Percentiles rank a stretch among this genome's conserved stretches.
These are phyloP conservation scores for Pseudogymnoascus sp. DNA, from an alignment of 2,329 filamentous ascomycete genomes.

Conservation along the genomic window DNA sequence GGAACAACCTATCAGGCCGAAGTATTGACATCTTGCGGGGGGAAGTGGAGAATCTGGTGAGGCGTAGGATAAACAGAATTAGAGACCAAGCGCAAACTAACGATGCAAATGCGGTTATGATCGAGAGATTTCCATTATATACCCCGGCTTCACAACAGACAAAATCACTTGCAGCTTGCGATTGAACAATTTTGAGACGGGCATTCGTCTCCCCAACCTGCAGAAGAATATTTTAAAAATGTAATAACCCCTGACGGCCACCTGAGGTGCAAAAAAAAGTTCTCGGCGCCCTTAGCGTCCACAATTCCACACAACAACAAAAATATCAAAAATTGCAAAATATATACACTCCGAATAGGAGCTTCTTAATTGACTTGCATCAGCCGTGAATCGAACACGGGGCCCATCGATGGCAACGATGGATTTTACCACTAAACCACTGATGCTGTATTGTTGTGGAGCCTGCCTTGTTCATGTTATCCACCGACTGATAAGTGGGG, in stretches of 20 bases:
- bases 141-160: background rate
- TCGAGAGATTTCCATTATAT: background rate
- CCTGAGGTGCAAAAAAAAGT: background rate
- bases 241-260: background rate
- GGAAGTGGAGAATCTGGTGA: background rate
- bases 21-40: background rate
- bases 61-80: too few relatives aligned
- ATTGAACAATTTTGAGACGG: background rate
- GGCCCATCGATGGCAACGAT: slow-evolving; percentile 33
- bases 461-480: background rate
- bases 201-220: background rate
- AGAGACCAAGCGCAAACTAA: background rate
- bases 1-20: background rate
- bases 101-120: background rate
- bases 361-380: background rate
- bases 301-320: background rate
- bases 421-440: slow-evolving; percentile 22
- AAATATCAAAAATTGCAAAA: background rate
- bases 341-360: background rate
- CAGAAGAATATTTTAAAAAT: background rate
- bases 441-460: background rate
- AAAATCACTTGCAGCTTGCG: background rate
- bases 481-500: background rate
- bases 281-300: background rate
- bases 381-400: slow-evolving; percentile 30